Conservation (phyloP, 2,329 filamentous ascomycete genomes). For the Ascochyta pisi region DNA sequence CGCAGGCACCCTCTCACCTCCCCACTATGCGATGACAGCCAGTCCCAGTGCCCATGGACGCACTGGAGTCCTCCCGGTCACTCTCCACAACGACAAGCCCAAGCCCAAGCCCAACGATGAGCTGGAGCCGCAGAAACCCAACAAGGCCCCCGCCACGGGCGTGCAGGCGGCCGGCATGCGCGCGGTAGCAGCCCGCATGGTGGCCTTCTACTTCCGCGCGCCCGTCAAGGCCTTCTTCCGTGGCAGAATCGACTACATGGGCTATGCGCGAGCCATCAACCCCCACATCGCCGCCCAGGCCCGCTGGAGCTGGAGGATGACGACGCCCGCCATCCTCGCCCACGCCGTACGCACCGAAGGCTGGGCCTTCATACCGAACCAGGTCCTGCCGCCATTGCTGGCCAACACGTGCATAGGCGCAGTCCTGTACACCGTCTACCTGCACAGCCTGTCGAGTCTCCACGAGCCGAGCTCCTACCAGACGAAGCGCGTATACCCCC, state of each 20-base stretch:
- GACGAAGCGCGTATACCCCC: slow-evolving; percentile 72
- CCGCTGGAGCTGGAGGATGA: slow-evolving; percentile 68
- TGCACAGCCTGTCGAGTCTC: slow-evolving; percentile 70
- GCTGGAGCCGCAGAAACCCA: slow-evolving; percentile 48
- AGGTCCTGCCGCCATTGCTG: slow-evolving; percentile 76
- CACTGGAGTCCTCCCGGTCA: slow-evolving; percentile 40
- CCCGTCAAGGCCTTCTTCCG: slow-evolving; percentile 93
- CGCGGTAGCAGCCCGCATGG: slow-evolving; percentile 80
- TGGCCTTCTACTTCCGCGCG: slow-evolving; percentile 90
- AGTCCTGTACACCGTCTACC: slow-evolving; percentile 76
- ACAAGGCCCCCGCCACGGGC: slow-evolving; percentile 68
- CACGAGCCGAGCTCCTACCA: slow-evolving; percentile 70
- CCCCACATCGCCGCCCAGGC: slow-evolving; percentile 58
- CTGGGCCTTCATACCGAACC: slow-evolving; percentile 76
- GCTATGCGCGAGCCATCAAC: slow-evolving; percentile 69
- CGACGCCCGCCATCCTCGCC: slow-evolving; percentile 72
- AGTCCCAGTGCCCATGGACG: slow-evolving; percentile 45
- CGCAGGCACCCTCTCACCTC: slow-evolving; percentile 18
- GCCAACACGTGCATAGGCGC: slow-evolving; percentile 78
- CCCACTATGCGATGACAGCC: slow-evolving; percentile 48
- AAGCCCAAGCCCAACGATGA: slow-evolving; percentile 21
- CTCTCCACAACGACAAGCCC: slow-evolving; percentile 22
- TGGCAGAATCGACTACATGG: slow-evolving; percentile 82
- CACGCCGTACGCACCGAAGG: slow-evolving; percentile 73
- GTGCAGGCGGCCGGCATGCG: slow-evolving; percentile 87